Evolutionary conservation across 257 asterid genomes (phyloP), one percentile per base, ranked within the genome.

Genomic region (Perilla frutescens): DNA sequence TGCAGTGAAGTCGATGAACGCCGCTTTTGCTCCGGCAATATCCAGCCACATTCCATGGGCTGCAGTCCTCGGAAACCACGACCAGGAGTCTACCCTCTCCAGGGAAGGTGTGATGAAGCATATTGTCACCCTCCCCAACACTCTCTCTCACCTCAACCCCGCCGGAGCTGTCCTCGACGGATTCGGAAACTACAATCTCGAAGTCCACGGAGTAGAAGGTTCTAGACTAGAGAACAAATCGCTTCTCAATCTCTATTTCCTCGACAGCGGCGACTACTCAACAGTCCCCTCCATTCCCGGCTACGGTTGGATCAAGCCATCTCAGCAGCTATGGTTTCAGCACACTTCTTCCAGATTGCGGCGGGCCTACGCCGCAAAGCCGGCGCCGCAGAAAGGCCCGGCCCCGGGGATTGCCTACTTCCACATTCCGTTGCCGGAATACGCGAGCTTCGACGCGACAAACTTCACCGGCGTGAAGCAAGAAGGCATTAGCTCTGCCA

Each of bases 401-500:
- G 97, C 97, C 47, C 97, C 99, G 0, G 96, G 93, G 60, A 95
- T 94, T 10, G 96, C 82, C 15, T 94, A 90, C 86, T 94, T 94
- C 66, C 99, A 94, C 84, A 94, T 94, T 45, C 99, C 99, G 6
- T 80, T 94, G 79, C 98, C 96, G 20, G 99, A 94, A 79, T 91
- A 76, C 56, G 88, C 90, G 20, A 92, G 80, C 76, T 94, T 94
- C 68, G 93, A 87, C 68, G 80, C 96, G 7, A 81, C 98, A 37
- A 94, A 94, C 78, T 79, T 69, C 68, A 94, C 98, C 0, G 99
- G 99, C 4, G 87, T 72, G 70, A 90, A 43, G 65, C 97, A 88
- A 74, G 99, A 91, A 78, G 96, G 91, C 76, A 91, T 91, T 31
- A 86, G 99, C 84, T 94, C 99, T 48, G 86, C 99, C 6, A 31